These are phyloP conservation scores for Fraxinus excelsior DNA, from an alignment of 257 asterid species.

Conservation along the genomic window DNA sequence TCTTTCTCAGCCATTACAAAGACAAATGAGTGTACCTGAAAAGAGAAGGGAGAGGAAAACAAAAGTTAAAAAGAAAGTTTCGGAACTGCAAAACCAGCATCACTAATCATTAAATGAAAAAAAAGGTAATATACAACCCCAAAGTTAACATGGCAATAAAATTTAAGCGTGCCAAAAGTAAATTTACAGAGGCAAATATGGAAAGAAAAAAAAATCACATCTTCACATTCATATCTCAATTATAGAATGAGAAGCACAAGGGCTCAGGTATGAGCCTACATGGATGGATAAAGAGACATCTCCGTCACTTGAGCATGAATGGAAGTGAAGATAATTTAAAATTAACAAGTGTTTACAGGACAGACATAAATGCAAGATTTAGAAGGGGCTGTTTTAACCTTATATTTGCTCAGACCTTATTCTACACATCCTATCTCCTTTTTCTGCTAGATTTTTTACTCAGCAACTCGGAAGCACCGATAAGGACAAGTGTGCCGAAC, in stretches of 20 bases:
- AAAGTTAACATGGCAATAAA: background rate
- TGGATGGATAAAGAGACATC: background rate
- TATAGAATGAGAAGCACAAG: conserved; percentile 10
- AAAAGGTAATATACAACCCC: background rate
- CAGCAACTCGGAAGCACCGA: background rate
- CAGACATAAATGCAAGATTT: background rate
- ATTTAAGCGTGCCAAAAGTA: background rate
- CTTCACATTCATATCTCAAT: background rate
- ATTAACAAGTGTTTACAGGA: background rate
- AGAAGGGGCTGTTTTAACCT: background rate
- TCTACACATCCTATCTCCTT: background rate
- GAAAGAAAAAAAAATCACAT: too few relatives aligned
- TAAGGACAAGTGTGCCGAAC: background rate
- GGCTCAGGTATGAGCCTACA: conserved; percentile 14
- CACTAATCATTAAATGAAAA: background rate
- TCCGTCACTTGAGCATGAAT: background rate
- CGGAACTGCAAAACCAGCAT: conserved; percentile 12
- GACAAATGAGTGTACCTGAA: conserved; percentile 82
- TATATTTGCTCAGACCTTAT: background rate
- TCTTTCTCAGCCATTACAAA: conserved; percentile 98
- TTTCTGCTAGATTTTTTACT: background rate
- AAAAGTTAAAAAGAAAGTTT: background rate
- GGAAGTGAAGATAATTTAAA: background rate
- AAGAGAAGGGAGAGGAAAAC: background rate
- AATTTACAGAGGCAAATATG: background rate